A percentile compares a stretch with the other conserved stretches of the same genome.
phyloP scores from a whole-genome alignment of 768 basidiomycete genomes.

The Neoboletus magnificus region DNA sequence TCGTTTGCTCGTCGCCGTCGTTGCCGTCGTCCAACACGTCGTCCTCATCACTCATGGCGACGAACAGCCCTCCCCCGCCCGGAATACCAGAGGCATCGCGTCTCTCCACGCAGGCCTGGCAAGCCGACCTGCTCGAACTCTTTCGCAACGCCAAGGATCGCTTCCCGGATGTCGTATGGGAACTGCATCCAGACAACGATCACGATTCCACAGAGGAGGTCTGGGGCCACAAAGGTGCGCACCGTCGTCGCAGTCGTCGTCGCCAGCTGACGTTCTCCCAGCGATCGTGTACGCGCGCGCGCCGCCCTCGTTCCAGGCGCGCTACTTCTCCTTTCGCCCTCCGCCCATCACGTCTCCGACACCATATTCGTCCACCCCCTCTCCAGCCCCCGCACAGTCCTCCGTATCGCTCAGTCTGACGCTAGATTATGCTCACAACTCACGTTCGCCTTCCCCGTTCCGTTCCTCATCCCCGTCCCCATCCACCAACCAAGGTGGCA shows the following conservation, averaged over 20 bases:
- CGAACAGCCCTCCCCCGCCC: constrained; percentile 27
- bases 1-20: constrained; percentile 19
- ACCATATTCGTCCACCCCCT: constrained; percentile 49
- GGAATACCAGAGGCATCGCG: constrained; percentile 53
- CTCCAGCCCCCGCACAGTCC: constrained; percentile 54
- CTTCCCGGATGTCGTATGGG: constrained; percentile 98
- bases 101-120: constrained; percentile 73
- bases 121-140: constrained; percentile 70
- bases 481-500: constrained; percentile 38
- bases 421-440: constrained; percentile 39
- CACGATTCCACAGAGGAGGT: constrained; percentile 57
- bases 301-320: constrained; percentile 84
- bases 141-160: constrained; percentile 84
- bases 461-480: constrained; percentile 46
- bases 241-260: neutral
- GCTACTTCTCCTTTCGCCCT: constrained; percentile 80
- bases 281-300: constrained; percentile 95
- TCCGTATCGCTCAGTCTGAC: constrained; percentile 54
- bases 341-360: constrained; percentile 49
- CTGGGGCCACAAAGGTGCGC: constrained; percentile 93
- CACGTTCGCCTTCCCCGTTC: constrained; percentile 46
- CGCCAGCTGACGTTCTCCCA: constrained; percentile 27
- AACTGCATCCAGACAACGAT: constrained; percentile 52
- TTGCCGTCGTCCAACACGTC: constrained; percentile 25
- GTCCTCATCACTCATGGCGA: constrained; percentile 26